Evolutionary conservation across 192 early-diverging fungal genomes (phyloP), one percentile per base, ranked within the genome.

Genomic region (Lobosporangium transversale): DNA sequence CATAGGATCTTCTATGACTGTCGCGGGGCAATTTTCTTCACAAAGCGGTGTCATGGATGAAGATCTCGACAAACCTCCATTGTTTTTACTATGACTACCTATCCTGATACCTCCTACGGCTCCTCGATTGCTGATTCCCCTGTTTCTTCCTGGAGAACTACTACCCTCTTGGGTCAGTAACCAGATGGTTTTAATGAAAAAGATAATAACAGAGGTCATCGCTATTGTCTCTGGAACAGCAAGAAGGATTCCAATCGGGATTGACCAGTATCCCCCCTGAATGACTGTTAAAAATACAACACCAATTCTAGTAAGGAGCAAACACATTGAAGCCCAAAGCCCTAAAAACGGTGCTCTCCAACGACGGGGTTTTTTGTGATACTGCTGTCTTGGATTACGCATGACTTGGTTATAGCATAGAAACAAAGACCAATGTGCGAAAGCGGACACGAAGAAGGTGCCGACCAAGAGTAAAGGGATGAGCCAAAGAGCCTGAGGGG

Each of bases 161-260:
- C 29, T 11, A 32, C 45, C 48, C 2, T 23, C 27, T 37, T 43
- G 50, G 23, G 43, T 8, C 32, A 55, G 30, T 9, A 48, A 18
- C 73, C 73, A 76, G 51, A 76, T 55, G 1, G 65, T 76, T n/a
- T 76, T 76, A 7, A 76, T 43, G 24, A 76, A 76, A 33, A 76
- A 76, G 4, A 66, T n/a, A 6, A 33, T 32, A 1, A 67, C 73
- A 0, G 64, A 76, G 2, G 61, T 24, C 64, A 76, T 57, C 1
- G 73, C 73, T 5, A 66, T 43, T 1, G 73, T 76, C 37, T 76
- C 73, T 29, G 73, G 73, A 0, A 62, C 65, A 10, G 73, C 73
- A 29, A 76, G 32, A 43, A 76, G 33, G 37, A 76, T 67, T 10
- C 73, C 73, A 36, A 76, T 62, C 2, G 65, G 52, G 8, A 52